Evolutionary conservation across 768 basidiomycete genomes (phyloP), one percentile per base, ranked within the genome.

Genomic region (Saitozyma sp.): DNA sequence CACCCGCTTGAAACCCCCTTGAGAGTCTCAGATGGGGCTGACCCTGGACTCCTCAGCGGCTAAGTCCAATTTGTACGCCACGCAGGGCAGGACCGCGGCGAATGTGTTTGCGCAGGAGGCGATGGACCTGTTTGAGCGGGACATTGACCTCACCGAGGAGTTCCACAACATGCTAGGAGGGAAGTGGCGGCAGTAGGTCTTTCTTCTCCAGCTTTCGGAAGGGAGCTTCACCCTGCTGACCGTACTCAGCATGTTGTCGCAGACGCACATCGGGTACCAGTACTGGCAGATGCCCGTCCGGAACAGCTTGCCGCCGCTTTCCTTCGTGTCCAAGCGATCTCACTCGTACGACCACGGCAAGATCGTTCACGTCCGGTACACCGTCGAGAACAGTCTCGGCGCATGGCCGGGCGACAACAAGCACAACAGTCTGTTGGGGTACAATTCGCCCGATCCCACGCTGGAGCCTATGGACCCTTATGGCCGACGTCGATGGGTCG

Each of bases 401-500:
- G 85, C 86, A 46, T 89, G 87, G 86, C 88, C 88, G 0, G 87
- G 88, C 45, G 88, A 88, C 76, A 87, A 65, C 59, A 49, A 56
- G 38, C 50, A 83, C 77, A 83, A 88, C 62, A 89, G 54, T 29
- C 53, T 50, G 6, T 54, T 88, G 68, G 80, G 79, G 38, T 83
- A 84, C 77, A 83, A 88, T 58, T 88, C 86, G 53, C 70, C 70
- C 16, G 62, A 65, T 37, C 70, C 86, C 5, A 82, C 84, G 0
- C 62, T 88, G 38, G 62, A 65, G 3, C 79, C 81, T 4, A 77
- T 89, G 38, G 85, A 88, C 64, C 82, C 84, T 50, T 89, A 84
- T 77, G 82, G 84, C 8, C 82, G 86, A 2, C 76, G 80, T 4
- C 80, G 84, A 20, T 89, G 83, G 78, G 76, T 89, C 60, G 87